Percentiles rank a stretch among this genome's conserved stretches.
Evolutionary conservation across 2,329 filamentous ascomycete species (phyloP).

Genomic region (Coniella lustricola): DNA sequence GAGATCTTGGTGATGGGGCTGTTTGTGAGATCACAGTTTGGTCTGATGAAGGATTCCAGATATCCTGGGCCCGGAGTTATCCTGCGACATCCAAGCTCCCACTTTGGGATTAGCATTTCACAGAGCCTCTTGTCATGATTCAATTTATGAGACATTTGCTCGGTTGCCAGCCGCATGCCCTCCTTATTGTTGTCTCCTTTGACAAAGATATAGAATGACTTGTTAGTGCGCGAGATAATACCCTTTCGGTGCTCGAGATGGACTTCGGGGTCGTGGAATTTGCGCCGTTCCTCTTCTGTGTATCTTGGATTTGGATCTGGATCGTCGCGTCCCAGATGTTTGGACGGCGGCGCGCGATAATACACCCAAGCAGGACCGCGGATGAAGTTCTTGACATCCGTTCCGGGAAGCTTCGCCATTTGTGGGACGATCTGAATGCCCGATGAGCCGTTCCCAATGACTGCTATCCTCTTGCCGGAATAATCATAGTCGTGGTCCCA

Average conservation of each 20-base stretch:
- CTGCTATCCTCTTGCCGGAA: no score
- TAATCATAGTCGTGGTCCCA: no score
- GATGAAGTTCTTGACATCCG: slow-evolving; percentile 27
- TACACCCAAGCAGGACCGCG: slow-evolving; percentile 30
- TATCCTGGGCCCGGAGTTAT: slow-evolving; percentile 19
- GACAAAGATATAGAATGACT: slow-evolving; percentile 32
- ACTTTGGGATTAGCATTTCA: slow-evolving; percentile 22
- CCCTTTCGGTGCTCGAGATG: slow-evolving; percentile 44
- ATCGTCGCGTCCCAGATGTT: slow-evolving; percentile 23
- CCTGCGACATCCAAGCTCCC: slow-evolving; percentile 18
- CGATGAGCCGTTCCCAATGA: no score
- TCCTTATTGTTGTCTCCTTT: slow-evolving; percentile 12
- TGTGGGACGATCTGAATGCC: no score
- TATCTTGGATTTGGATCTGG: slow-evolving; percentile 22
- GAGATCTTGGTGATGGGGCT: slow-evolving; percentile 16
- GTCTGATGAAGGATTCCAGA: slow-evolving; percentile 17
- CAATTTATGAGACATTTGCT: slow-evolving; percentile 34
- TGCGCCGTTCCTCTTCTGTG: slow-evolving; percentile 6
- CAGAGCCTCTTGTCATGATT: slow-evolving; percentile 32
- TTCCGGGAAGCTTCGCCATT: no score
- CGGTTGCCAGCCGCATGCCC: slow-evolving; percentile 33
- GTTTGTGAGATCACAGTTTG: slow-evolving; percentile 18
- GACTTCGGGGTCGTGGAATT: slow-evolving; percentile 39
- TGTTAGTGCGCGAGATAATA: slow-evolving; percentile 20
- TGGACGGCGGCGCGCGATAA: slow-evolving; percentile 27